phyloP scores from a whole-genome alignment of 2,329 filamentous ascomycete species.

The Podosphaera leucotricha region DNA sequence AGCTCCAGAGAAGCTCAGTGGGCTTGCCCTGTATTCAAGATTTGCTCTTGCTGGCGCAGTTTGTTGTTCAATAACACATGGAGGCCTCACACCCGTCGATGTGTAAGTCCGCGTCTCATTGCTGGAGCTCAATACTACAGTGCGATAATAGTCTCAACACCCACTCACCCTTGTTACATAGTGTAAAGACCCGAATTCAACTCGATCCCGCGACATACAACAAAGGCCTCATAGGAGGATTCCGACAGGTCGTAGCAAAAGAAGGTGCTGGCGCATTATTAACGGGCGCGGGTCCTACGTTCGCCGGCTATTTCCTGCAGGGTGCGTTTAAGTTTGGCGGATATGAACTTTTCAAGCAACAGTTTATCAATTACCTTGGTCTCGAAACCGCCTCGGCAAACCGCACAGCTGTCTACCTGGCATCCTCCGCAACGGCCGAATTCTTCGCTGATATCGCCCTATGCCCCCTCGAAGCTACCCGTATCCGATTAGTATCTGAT shows the following conservation, averaged over 20 bases:
- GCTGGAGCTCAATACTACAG: constrained; percentile 1
- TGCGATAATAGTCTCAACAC: constrained; percentile 4
- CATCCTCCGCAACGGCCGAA: constrained; percentile 38
- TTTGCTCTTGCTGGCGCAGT: constrained; percentile 94
- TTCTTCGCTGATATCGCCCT: constrained; percentile 61
- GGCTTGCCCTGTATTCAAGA: constrained; percentile 64
- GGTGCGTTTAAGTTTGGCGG: constrained; percentile 85
- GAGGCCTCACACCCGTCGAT: constrained; percentile 90
- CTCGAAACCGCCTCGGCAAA: constrained; percentile 56
- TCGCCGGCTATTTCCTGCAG: constrained; percentile 83
- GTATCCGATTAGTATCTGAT: constrained; percentile 79
- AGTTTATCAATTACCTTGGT: constrained; percentile 59
- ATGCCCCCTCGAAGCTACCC: constrained; percentile 78
- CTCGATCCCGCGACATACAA: constrained; percentile 80
- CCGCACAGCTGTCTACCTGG: constrained; percentile 62
- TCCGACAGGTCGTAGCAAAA: constrained; percentile 61
- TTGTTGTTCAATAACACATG: constrained; percentile 97
- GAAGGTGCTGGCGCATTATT: constrained; percentile 72
- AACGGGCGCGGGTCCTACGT: constrained; percentile 68
- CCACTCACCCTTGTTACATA: constrained; percentile 18
- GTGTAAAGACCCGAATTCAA: constrained; percentile 90
- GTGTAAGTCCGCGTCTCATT: constrained; percentile 46
- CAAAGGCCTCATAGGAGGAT: constrained; percentile 63
- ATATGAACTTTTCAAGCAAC: constrained; percentile 93
- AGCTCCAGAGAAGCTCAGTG: constrained; percentile 26